Base-by-base conservation (phyloP, 2,329 filamentous ascomycete species). In the Cladophialophora psammophila region DNA sequence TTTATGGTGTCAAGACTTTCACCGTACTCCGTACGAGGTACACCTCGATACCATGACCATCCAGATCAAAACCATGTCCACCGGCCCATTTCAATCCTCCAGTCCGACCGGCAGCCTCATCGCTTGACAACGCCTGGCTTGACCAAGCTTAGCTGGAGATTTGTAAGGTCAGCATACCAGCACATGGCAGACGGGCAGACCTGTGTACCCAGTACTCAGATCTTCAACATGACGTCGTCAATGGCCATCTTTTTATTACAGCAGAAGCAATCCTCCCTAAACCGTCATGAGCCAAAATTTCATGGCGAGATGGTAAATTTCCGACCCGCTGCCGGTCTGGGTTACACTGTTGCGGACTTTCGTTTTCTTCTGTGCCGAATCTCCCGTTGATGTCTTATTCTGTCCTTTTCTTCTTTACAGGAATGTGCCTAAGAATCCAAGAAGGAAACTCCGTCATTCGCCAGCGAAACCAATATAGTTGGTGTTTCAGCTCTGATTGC, bases 251-350 rank as follows among this genome's bases (percentile, higher is more conserved):
- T n/a, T 55, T n/a, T 36, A 10, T n/a, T 36, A 10, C 31, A 34
- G 31, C 31, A 55, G 52, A 55, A 55, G 52, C 31, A 35, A 35
- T 36, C 2, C n/a, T 36, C 52, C 31, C 31, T 20, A 18, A 34
- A n/a, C 18, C 10, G 45, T 26, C 45, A 26, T 53, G 50, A 12
- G 50, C 50, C 20, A n/a, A n/a, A n/a, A 18, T 53, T 53, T 34
- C 50, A 10, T 55, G n/a, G n/a, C n/a, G n/a, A n/a, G n/a, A n/a
- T n/a, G 52, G 52, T 34, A 55, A 55, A 55, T 55, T 55, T 55
- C 52, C 52, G 52, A 55, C 31, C n/a, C 26, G 31, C 31, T 15
- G 8, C 18, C 7, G 20, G 18, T 20, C 45, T 50, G 45, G 45
- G 18, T 50, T 10, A 26, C 18, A 50, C 45, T 26, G 45, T 45